Base-by-base conservation (phyloP, 345 rosid species). In the Limnanthes douglasii region DNA sequence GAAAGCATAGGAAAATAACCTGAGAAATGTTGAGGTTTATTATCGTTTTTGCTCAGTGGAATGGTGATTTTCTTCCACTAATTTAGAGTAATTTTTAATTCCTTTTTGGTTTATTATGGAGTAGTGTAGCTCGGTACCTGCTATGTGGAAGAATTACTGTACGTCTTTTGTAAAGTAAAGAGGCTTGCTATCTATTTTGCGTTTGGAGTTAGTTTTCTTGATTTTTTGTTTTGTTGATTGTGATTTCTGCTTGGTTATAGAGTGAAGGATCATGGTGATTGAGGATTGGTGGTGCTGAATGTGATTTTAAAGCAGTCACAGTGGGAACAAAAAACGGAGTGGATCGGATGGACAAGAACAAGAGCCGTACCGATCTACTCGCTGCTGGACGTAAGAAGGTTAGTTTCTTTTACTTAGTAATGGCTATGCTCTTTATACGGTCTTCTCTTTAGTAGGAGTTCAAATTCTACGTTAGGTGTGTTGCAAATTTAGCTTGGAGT, bases 351-450 rank as follows among this genome's bases (percentile, higher is more conserved):
- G 97, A 88, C 50, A 83, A 79, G 72, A 83, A 77, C 67, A 88
- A 76, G 77, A 77, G 43, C 54, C 84, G 93, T 44, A 55, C 68
- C 16, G 95, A 88, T 64, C 69, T 81, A 50, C 95, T 83, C 17
- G 81, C 86, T 1, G 97, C 97, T 1, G 97, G 97, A 15, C 93
- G 95, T 8, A 77, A 83, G 52, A 83, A 70, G 95, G 97, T 83
- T 54, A 18, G 55, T 15, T 42, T 34, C 17, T 0, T 26, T 26
- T 13, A 1, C n/a, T n/a, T n/a, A n/a, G n/a, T n/a, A n/a, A n/a
- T n/a, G n/a, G n/a, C n/a, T n/a, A n/a, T n/a, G n/a, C n/a, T n/a
- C n/a, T n/a, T n/a, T n/a, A n/a, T n/a, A n/a, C n/a, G n/a, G n/a
- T n/a, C n/a, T n/a, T n/a, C n/a, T n/a, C n/a, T n/a, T n/a, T n/a